Conservation (phyloP, 225 moss, liverwort and hornwort species). For the Polytrichum formosum region DNA sequence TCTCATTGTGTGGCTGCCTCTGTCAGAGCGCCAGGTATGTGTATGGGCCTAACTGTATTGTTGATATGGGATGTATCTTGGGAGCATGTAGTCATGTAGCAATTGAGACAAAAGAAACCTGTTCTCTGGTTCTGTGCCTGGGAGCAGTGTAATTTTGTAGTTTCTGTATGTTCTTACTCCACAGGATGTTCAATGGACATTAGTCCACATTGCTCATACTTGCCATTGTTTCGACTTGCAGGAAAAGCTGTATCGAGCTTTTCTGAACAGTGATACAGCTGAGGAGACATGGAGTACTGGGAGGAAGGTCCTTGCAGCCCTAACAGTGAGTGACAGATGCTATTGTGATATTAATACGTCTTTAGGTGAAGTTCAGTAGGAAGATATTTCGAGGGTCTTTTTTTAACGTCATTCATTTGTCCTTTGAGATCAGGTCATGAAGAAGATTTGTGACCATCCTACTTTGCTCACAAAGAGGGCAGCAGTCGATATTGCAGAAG, state of each 20-base stretch:
- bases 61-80: no score
- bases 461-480: conserved; percentile 86
- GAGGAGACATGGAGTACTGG: conserved; percentile 46
- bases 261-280: conserved; percentile 78
- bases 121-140: no score
- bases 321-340: conserved; percentile 31
- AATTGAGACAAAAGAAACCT: no score
- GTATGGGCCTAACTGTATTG: no score
- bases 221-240: conserved; percentile 15
- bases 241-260: conserved; percentile 89
- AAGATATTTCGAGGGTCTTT: no score
- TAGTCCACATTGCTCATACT: no score
- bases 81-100: no score
- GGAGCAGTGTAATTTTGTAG: not conserved
- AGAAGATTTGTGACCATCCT: conserved; percentile 97
- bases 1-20: conserved; percentile 89
- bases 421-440: conserved; percentile 66
- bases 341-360: no score
- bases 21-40: conserved; percentile 76
- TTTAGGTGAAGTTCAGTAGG: no score
- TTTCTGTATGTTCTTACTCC: no score
- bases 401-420: not conserved
- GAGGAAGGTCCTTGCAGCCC: conserved; percentile 43
- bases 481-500: conserved; percentile 90
- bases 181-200: no score